Percentiles rank a stretch among this genome's conserved stretches.
Conservation (phyloP, 2,329 filamentous ascomycete species). For the Alternaria metachromatica region DNA sequence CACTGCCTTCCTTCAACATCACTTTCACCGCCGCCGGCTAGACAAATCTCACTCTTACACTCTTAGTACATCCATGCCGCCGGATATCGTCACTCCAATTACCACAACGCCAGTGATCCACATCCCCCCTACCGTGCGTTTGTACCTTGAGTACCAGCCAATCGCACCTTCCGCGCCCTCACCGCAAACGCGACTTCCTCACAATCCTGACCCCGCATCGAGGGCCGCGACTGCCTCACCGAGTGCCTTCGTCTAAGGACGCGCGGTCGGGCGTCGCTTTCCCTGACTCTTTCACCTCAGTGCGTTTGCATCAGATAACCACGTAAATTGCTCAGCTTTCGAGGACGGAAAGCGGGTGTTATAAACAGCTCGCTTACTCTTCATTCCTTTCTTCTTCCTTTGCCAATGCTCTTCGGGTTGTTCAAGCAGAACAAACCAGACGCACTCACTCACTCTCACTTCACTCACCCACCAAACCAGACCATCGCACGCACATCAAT, state of each 20-base stretch:
- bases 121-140: neutral
- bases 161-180: neutral
- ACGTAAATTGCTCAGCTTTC: neutral
- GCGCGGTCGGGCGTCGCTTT: neutral
- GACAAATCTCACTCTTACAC: neutral
- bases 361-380: neutral
- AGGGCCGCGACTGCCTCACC: neutral
- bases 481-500: neutral
- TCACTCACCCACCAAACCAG: neutral
- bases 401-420: neutral
- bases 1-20: neutral
- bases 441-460: neutral
- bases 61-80: neutral
- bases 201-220: neutral
- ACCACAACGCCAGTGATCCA: neutral
- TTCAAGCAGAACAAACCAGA: neutral
- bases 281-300: neutral
- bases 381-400: rapidly evolving
- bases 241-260: neutral
- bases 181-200: neutral
- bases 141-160: neutral
- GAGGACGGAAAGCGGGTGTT: neutral
- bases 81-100: neutral
- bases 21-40: neutral
- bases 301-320: neutral